Conservation (phyloP, 1,284 basidiomycete species). For the Xerocomus cyaneibrunnescens region DNA sequence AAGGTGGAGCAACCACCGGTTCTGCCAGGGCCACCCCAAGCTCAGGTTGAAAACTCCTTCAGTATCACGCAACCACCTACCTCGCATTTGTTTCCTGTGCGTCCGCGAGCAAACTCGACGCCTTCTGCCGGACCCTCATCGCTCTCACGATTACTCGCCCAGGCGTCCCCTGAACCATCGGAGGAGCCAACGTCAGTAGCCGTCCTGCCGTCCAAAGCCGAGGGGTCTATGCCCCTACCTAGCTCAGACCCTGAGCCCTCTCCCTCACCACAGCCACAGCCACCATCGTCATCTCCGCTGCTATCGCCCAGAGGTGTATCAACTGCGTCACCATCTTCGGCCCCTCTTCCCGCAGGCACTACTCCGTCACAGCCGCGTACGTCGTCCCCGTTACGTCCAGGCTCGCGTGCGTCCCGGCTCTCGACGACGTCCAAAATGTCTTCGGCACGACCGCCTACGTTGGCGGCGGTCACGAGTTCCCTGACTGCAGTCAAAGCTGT, state of each 20-base stretch:
- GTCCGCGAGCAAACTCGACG: constrained; percentile 64
- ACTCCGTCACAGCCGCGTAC: constrained; percentile 31
- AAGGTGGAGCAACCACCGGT: constrained; percentile 33
- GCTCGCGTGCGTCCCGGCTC: constrained; percentile 63
- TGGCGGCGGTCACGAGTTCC: constrained; percentile 47
- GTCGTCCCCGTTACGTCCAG: constrained; percentile 61
- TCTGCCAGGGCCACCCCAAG: constrained; percentile 56
- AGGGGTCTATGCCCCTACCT: constrained; percentile 5
- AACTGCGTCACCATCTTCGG: constrained; percentile 23
- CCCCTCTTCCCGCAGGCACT: constrained; percentile 31
- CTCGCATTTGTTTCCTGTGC: constrained; percentile 60
- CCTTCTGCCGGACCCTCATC: constrained; percentile 71
- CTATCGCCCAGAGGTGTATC: constrained; percentile 36
- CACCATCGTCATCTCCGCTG: constrained; percentile 36
- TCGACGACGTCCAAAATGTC: constrained; percentile 67
- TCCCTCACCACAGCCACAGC: constrained; percentile 4
- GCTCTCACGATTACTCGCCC: constrained; percentile 70
- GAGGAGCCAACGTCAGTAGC: constrained; percentile 32
- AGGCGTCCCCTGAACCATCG: constrained; percentile 50
- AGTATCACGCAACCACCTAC: constrained; percentile 58
- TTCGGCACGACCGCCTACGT: constrained; percentile 51
- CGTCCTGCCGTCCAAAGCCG: constrained; percentile 26
- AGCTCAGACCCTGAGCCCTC: neutral
- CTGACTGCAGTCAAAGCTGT: constrained; percentile 52
- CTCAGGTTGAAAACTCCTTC: constrained; percentile 68